Evolutionary conservation across 2,329 filamentous ascomycete genomes (phyloP), one percentile per base, ranked within the genome.

Genomic region (Penicillium sp.): DNA sequence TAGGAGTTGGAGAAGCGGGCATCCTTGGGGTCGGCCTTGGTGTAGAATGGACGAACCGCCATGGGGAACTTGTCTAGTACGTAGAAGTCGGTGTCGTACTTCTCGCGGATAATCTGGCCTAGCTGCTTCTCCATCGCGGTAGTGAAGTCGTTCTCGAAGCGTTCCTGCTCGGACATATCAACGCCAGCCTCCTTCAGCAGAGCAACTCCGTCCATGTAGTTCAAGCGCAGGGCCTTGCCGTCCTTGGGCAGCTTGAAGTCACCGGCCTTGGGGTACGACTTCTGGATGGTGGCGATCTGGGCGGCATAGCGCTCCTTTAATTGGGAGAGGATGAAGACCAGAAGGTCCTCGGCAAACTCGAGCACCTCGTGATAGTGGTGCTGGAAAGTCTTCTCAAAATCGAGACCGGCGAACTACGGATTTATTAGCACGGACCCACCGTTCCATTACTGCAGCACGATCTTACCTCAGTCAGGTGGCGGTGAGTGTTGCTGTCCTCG

Each of bases 61-160:
- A 93, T 84, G 39, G 93, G 93, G 79, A 95, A 98, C 74, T 97
- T 93, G 78, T 97, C 92, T 55, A 98, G 81, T 20, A 95, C 86
- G 75, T 95, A 97, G 76, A 97, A 97, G 75, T 98, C 93, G 52
- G 90, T 93, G 67, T 87, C 82, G 79, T 87, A 95, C 75, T 95
- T 96, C 62, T 88, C 80, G 49, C 88, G 86, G 58, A 97, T 83
- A 42, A 97, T 79, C 24, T 83, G 84, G 50, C 93, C 93, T 7
- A 97, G 84, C n/a, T 86, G 88, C 75, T 71, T 77, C 63, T 78
- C 75, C 70, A 76, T 75, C 6, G 74, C 69, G 7, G 75, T 78
- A 48, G 66, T 67, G 54, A 76, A 66, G 53, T 76, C 74, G 44
- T 75, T 76, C 53, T 74, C 71, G 50, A 75, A 75, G 45, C 66